Evolutionary conservation across 2,329 filamentous ascomycete species (phyloP).

Genomic region (Xylariaceae sp.): DNA sequence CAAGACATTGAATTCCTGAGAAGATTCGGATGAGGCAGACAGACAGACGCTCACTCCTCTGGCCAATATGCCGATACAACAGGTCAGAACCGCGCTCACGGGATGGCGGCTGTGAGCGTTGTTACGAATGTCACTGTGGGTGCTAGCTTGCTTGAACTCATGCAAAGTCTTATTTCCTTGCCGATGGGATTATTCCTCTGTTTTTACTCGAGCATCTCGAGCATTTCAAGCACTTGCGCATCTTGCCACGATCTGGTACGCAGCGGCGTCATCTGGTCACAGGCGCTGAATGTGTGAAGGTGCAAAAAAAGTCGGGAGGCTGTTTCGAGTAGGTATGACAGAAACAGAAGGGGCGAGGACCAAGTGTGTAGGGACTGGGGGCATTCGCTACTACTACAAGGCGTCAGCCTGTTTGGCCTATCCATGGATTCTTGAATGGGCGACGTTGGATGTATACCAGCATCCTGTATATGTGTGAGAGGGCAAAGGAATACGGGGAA

Average conservation of each 20-base stretch:
- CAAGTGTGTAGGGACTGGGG: neutral
- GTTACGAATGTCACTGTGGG: neutral
- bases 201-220: neutral
- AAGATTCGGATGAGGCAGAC: neutral
- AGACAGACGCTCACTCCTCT: neutral
- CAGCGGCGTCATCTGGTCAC: neutral
- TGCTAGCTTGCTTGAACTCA: neutral
- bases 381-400: neutral
- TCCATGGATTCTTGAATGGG: conserved; percentile 14
- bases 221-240: neutral
- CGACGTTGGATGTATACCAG: conserved; percentile 8
- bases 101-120: neutral
- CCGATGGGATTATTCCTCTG: neutral
- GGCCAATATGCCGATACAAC: too few relatives aligned
- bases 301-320: neutral
- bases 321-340: neutral
- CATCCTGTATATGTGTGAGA: conserved; percentile 8
- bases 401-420: conserved; percentile 11
- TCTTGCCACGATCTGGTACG: neutral
- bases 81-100: too few relatives aligned
- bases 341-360: neutral
- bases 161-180: too few relatives aligned
- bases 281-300: neutral
- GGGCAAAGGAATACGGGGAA: too few relatives aligned
- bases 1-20: conserved; percentile 54